phyloP scores from a whole-genome alignment of 2,329 filamentous ascomycete genomes.

The Sporothrix pseudoabietina region DNA sequence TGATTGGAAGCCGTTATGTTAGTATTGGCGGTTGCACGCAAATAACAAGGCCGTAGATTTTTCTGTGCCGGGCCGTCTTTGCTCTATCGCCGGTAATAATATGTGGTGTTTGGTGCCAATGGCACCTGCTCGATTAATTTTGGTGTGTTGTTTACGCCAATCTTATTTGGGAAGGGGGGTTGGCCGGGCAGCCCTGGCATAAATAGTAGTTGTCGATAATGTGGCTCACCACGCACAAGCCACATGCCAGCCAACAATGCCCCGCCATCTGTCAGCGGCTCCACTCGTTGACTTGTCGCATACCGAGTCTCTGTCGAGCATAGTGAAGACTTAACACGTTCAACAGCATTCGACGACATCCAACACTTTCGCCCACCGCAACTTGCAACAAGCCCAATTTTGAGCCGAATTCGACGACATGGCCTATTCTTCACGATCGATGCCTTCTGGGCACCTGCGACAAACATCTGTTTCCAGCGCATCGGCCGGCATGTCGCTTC shows the following conservation, averaged over 20 bases:
- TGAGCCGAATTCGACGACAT: conserved; percentile 25
- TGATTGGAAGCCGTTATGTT: conserved; percentile 21
- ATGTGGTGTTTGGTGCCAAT: conserved; percentile 22
- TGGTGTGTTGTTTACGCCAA: conserved; percentile 33
- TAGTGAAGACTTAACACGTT: neutral
- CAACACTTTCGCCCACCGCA: neutral
- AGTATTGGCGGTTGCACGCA: conserved; percentile 5
- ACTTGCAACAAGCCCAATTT: neutral
- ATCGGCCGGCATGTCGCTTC: conserved; percentile 64
- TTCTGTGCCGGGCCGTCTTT: conserved; percentile 14
- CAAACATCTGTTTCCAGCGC: conserved; percentile 56
- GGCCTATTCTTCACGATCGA: conserved; percentile 37
- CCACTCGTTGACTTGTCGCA: conserved; percentile 6
- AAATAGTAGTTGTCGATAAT: conserved; percentile 7
- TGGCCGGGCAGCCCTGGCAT: conserved; percentile 34
- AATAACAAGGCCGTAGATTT: conserved; percentile 18
- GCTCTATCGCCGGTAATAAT: conserved; percentile 2
- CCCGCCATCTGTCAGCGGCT: conserved; percentile 18
- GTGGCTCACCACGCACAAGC: conserved; percentile 31
- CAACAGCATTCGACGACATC: neutral
- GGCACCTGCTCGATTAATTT: conserved; percentile 27
- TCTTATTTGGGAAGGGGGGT: conserved; percentile 31
- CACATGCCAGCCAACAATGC: conserved; percentile 30
- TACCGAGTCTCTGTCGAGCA: too few species aligned
- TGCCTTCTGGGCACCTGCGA: conserved; percentile 68